These are phyloP conservation scores for Fusarium neocosmosporiellum DNA, from an alignment of 2,329 filamentous ascomycete genomes.

Conservation along the genomic window DNA sequence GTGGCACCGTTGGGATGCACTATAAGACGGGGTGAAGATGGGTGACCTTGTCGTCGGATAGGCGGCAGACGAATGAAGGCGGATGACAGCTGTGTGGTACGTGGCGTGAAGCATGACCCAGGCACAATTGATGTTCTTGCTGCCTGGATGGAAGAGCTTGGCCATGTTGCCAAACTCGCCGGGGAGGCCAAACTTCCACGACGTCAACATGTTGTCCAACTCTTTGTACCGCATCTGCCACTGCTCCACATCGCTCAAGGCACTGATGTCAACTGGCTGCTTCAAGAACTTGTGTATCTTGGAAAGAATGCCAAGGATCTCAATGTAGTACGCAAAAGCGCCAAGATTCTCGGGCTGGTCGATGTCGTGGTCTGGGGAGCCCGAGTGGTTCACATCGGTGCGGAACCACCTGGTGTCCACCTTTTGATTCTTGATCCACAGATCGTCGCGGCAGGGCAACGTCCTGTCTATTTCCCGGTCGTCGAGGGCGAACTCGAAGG, in stretches of 20 bases:
- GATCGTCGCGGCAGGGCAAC: constrained; percentile 86
- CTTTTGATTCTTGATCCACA: constrained; percentile 84
- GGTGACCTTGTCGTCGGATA: constrained; percentile 90
- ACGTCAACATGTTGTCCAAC: constrained; percentile 81
- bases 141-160: constrained; percentile 77
- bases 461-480: constrained; percentile 91
- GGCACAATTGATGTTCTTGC: constrained; percentile 79
- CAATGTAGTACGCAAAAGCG: constrained; percentile 89
- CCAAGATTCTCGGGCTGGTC: constrained; percentile 84
- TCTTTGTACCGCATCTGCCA: constrained; percentile 91
- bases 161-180: constrained; percentile 87
- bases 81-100: constrained; percentile 89
- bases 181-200: constrained; percentile 87
- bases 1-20: constrained; percentile 84
- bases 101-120: constrained; percentile 94
- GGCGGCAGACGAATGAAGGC: constrained; percentile 90
- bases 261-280: constrained; percentile 88
- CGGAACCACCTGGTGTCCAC: constrained; percentile 89
- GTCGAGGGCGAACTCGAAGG: constrained; percentile 90
- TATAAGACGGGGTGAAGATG: constrained; percentile 90
- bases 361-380: constrained; percentile 68
- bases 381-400: constrained; percentile 57
- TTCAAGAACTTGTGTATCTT: constrained; percentile 91
- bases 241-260: constrained; percentile 83
- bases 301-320: constrained; percentile 87